phyloP scores from a whole-genome alignment of 352 stramenopile species.

The Thraustochytrium sp. region DNA sequence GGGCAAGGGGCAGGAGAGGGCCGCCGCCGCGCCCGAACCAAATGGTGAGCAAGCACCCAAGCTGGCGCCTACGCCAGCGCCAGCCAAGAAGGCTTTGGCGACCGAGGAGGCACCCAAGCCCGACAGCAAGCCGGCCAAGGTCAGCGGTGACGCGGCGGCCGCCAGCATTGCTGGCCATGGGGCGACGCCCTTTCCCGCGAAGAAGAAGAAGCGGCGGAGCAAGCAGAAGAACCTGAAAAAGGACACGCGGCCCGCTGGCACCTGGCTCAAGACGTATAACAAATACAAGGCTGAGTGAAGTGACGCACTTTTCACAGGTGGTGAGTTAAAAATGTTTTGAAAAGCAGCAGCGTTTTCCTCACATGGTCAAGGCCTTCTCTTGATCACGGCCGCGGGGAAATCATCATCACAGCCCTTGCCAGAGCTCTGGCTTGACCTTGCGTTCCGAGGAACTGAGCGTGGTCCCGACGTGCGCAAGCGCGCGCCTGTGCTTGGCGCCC shows the following conservation, averaged over 20 bases:
- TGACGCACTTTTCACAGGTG: too few species aligned
- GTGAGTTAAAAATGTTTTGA: too few species aligned
- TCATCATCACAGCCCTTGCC: too few species aligned
- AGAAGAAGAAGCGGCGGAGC: slow-evolving; percentile 11
- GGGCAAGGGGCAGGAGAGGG: not conserved
- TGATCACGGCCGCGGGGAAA: too few species aligned
- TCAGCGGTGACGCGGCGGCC: not conserved
- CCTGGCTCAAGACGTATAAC: slow-evolving; percentile 8
- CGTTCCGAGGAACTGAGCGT: too few species aligned
- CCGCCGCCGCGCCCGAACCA: not conserved
- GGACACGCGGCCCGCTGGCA: not conserved
- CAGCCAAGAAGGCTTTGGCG: too few species aligned
- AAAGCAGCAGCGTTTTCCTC: too few species aligned
- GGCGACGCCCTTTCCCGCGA: not conserved
- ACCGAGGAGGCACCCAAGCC: too few species aligned
- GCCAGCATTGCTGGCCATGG: not conserved
- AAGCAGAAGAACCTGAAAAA: slow-evolving; percentile 19
- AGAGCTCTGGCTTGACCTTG: too few species aligned
- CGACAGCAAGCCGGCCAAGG: not conserved
- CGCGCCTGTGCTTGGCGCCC: too few species aligned
- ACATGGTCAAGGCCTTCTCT: too few species aligned
- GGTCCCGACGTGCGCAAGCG: too few species aligned
- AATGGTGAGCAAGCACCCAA: not conserved
- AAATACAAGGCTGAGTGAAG: slow-evolving; percentile 9
- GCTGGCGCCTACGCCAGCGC: not conserved